Base-by-base conservation (phyloP, 257 asterid species). In the Ajuga chamaepitys region DNA sequence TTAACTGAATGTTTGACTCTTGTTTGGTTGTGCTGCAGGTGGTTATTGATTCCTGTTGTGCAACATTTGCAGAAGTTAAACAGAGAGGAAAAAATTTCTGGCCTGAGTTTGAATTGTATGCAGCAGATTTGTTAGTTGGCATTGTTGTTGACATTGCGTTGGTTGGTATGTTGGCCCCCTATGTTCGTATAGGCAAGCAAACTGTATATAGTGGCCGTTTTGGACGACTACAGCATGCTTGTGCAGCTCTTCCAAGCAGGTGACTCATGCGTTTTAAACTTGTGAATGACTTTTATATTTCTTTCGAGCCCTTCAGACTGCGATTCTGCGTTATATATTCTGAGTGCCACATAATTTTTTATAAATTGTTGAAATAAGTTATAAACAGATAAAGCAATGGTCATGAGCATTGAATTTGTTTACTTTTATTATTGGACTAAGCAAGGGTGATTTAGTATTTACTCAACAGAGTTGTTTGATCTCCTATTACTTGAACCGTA, bases 141-240 rank as follows among this genome's bases (percentile, higher is more conserved):
- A 69, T 88, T 32, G 99, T 89, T 66, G 95, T 93, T 58, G 99
- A 93, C 81, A 59, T 93, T 66, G 97, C 96, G 55, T 72, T 89
- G 81, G 99, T 93, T 52, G 95, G 99, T 51, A 77, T 93, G 97
- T 71, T 93, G 81, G 99, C 99, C 26, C 97, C 99, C 67, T 88
- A 86, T 79, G 97, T 70, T 65, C 97, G 96, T 56, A 80, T 86
- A 21, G 95, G 97, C 67, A 86, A 76, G 75, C 80, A 40, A 73
- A 77, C 95, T 0, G 78, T 80, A 67, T 78, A 94, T n/a, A 74
- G 84, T 62, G 96, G 96, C 32, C 55, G 75, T 46, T 68, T 83
- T 68, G 96, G 97, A 45, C 81, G 82, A 62, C 7, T 90, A 32
- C 79, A 66, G 53, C 82, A 74, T 38, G 85, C 85, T 37, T 70